phyloP scores from a whole-genome alignment of 108 stramenopile genomes.

The Bacterosira constricta region DNA sequence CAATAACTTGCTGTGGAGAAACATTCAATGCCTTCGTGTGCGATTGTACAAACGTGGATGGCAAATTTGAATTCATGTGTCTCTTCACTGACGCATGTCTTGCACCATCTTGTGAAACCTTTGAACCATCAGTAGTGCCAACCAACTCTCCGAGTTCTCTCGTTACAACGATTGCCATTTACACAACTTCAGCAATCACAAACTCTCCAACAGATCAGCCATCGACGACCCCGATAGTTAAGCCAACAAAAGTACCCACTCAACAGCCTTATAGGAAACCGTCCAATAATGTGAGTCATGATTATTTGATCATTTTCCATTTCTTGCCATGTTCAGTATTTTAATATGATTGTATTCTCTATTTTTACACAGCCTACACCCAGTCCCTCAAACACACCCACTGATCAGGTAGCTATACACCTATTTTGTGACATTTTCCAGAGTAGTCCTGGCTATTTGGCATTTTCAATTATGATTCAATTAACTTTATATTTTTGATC shows the following conservation, averaged over 20 bases:
- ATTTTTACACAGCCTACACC: neutral
- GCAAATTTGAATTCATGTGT: neutral
- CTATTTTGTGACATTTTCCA: neutral
- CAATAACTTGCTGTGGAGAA: constrained; percentile 18
- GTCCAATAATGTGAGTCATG: neutral
- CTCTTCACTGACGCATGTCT: constrained; percentile 12
- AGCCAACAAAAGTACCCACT: neutral
- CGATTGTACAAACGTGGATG: constrained; percentile 6
- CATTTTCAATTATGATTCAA: neutral
- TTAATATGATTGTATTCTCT: neutral
- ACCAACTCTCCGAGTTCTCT: too few relatives aligned
- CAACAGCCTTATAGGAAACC: too few relatives aligned
- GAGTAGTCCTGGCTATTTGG: neutral
- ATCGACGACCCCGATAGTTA: neutral
- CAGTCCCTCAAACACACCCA: neutral
- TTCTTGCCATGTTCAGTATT: too few relatives aligned
- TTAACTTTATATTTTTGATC: neutral
- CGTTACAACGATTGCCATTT: too few relatives aligned
- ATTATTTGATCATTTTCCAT: neutral
- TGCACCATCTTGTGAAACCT: neutral
- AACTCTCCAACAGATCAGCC: neutral
- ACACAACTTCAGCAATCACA: too few relatives aligned
- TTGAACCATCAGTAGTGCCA: neutral
- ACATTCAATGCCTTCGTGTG: constrained; percentile 13
- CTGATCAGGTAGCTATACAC: neutral